Conservation (phyloP, 2,329 filamentous ascomycete species). For the Fusarium sp. region DNA sequence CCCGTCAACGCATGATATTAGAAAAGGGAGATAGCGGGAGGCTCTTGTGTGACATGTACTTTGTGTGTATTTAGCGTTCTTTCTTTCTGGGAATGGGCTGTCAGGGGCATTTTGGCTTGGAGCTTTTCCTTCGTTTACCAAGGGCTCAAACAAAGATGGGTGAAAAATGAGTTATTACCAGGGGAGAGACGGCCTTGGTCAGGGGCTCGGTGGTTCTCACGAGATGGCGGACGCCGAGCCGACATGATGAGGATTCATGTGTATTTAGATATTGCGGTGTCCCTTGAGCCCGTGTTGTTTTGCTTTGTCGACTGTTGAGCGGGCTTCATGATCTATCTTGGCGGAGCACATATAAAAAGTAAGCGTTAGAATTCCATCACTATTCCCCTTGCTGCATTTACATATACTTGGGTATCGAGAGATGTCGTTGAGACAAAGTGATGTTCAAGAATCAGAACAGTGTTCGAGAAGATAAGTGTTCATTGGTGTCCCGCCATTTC, state of each 20-base stretch:
- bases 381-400: conserved; percentile 8
- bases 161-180: not conserved
- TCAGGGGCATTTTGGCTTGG: conserved; percentile 14
- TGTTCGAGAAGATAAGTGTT: not conserved
- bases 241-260: conserved; percentile 35
- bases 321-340: conserved; percentile 20
- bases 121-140: conserved; percentile 25
- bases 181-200: conserved; percentile 4
- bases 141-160: not conserved
- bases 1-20: conserved; percentile 49
- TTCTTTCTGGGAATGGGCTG: conserved; percentile 32
- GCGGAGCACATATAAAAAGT: conserved; percentile 38
- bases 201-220: conserved; percentile 9
- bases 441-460: not conserved
- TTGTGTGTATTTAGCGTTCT: conserved; percentile 45
- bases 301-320: conserved; percentile 24
- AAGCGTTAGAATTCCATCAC: conserved; percentile 40
- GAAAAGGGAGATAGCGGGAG: conserved; percentile 1
- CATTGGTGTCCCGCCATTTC: not conserved
- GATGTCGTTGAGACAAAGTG: not conserved
- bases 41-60: conserved; percentile 29
- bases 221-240: conserved; percentile 16
- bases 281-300: conserved; percentile 30
- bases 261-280: conserved; percentile 43
- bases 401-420: not conserved